Evolutionary conservation across 2,329 filamentous ascomycete species (phyloP).

Genomic region (Fusarium sp.): DNA sequence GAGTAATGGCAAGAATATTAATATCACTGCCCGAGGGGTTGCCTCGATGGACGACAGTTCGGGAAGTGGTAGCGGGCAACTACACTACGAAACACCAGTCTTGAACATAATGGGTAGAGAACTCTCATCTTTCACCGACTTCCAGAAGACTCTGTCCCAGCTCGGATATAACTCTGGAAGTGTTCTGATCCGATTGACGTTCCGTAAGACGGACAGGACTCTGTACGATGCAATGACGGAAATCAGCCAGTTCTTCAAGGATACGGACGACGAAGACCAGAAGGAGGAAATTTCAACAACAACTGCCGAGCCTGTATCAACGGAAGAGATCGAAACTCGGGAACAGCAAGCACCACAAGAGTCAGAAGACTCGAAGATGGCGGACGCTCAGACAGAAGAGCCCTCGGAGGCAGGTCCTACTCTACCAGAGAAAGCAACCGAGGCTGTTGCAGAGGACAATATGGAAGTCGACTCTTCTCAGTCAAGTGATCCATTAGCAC

Average conservation of each 20-base stretch:
- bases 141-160: slow-evolving; percentile 90
- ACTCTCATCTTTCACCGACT: slow-evolving; percentile 78
- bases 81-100: slow-evolving; percentile 89
- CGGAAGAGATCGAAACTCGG: slow-evolving; percentile 21
- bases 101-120: slow-evolving; percentile 86
- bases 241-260: slow-evolving; percentile 80
- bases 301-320: slow-evolving; percentile 13
- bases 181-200: slow-evolving; percentile 80
- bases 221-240: slow-evolving; percentile 86
- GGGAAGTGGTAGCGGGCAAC: slow-evolving; percentile 72
- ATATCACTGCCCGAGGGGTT: slow-evolving; percentile 86
- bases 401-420: slow-evolving; percentile 1
- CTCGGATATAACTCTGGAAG: slow-evolving; percentile 88
- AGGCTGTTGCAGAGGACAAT: slow-evolving; percentile 1
- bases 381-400: slow-evolving; percentile 27
- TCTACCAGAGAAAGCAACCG: slow-evolving; percentile 10
- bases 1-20: slow-evolving; percentile 70
- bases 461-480: slow-evolving; percentile 41
- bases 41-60: slow-evolving; percentile 68
- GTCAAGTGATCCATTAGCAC: slow-evolving; percentile 54
- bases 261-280: slow-evolving; percentile 52
- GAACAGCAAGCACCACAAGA: slow-evolving; percentile 18
- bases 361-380: slow-evolving; percentile 40
- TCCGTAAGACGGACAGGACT: slow-evolving; percentile 79
- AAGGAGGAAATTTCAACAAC: slow-evolving; percentile 11